These are phyloP conservation scores for Phytophthora pseudosyringae DNA, from an alignment of 352 stramenopile genomes.

Conservation along the genomic window DNA sequence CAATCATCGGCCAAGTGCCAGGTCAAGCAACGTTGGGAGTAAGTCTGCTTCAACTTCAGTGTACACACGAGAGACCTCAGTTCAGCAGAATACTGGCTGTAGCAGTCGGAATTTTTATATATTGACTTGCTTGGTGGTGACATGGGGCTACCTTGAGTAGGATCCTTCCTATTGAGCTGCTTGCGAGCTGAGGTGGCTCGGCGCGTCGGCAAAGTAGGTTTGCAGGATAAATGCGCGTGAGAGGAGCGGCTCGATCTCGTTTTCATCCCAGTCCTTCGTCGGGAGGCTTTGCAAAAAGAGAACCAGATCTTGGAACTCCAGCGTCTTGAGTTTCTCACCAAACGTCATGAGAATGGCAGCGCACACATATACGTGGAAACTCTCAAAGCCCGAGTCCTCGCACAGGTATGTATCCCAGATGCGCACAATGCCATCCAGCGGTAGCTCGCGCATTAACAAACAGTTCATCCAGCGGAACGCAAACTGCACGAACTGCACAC, in stretches of 20 bases:
- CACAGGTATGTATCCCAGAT: constrained; percentile 99
- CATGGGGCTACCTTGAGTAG: constrained; percentile 12
- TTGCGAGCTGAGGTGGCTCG: constrained; percentile 72
- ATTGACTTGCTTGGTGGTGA: constrained; percentile 18
- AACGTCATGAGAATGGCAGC: constrained; percentile 98
- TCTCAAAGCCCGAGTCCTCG: constrained; percentile 98
- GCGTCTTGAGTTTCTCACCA: constrained; percentile 92
- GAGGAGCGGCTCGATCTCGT: constrained; percentile 98
- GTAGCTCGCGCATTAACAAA: constrained; percentile 97
- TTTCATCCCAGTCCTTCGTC: constrained; percentile 97
- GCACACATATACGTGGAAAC: constrained; percentile 99
- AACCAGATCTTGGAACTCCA: constrained; percentile 98
- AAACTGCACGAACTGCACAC: constrained; percentile 99
- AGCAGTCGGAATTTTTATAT: constrained; percentile 29
- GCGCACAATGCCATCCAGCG: constrained; percentile 94
- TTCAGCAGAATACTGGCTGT: neutral
- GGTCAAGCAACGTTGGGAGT: too few relatives aligned
- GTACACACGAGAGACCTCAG: neutral
- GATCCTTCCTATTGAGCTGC: constrained; percentile 28
- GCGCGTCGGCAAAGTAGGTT: constrained; percentile 90
- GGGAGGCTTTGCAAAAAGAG: constrained; percentile 96
- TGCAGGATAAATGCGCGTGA: constrained; percentile 97
- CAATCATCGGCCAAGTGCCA: too few relatives aligned
- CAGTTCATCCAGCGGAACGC: constrained; percentile 99
- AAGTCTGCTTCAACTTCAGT: neutral